These are phyloP conservation scores for Acanthochlamys bracteata DNA, from an alignment of 106 monocot species.

Conservation along the genomic window DNA sequence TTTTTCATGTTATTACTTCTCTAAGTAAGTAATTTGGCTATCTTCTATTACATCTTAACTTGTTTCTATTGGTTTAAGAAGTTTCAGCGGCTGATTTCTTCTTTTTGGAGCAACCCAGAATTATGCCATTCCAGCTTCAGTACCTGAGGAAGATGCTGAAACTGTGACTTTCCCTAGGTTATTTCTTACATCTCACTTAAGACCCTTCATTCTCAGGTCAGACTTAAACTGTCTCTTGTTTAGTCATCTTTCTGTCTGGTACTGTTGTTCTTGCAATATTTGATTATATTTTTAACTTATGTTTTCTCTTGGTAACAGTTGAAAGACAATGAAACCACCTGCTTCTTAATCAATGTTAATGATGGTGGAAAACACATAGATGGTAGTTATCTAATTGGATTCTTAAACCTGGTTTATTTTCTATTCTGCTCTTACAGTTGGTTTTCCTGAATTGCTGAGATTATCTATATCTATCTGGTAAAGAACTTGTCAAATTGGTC, in stretches of 20 bases:
- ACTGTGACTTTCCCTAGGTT: constrained; percentile 24
- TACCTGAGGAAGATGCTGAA: constrained; percentile 26
- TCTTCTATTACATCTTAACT: not conserved
- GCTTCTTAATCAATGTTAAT: constrained; percentile 67
- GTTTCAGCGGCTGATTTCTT: not conserved
- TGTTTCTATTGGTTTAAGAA: not conserved
- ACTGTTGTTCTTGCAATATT: not conserved
- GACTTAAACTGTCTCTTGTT: not conserved
- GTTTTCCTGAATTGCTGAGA: not conserved
- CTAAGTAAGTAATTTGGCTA: too few species aligned
- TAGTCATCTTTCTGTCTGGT: too few species aligned
- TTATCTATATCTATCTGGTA: constrained; percentile 21
- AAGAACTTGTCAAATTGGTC: constrained; percentile 35
- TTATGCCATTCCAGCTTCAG: constrained; percentile 19
- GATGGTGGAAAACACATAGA: constrained; percentile 44
- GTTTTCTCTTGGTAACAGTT: constrained; percentile 35
- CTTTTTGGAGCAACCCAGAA: not conserved
- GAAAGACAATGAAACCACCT: constrained; percentile 42
- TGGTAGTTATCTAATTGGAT: constrained; percentile 27
- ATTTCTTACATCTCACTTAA: constrained; percentile 3
- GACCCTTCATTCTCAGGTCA: constrained; percentile 37
- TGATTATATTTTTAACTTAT: not conserved
- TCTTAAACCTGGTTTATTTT: too few species aligned
- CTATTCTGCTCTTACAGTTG: too few species aligned
- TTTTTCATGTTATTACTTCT: too few species aligned